phyloP scores from a whole-genome alignment of 345 rosid species.

The Viola odorata region DNA sequence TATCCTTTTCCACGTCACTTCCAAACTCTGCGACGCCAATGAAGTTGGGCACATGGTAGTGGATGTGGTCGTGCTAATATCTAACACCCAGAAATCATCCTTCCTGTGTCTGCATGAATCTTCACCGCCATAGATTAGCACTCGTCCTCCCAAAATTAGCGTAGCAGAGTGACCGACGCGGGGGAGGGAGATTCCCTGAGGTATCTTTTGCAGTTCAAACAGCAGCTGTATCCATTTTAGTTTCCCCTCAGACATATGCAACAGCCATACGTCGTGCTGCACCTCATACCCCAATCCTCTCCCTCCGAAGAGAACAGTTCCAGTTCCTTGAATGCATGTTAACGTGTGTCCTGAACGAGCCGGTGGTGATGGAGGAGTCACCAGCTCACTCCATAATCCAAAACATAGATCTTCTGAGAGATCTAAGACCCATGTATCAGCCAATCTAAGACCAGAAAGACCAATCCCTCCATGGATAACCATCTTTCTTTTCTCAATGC shows the following conservation, averaged over 20 bases:
- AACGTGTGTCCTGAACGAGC: constrained; percentile 93
- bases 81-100: constrained; percentile 83
- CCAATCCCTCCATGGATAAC: constrained; percentile 90
- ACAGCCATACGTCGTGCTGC: constrained; percentile 75
- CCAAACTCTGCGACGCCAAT: constrained; percentile 25
- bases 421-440: constrained; percentile 80
- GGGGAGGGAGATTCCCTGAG: constrained; percentile 54
- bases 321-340: constrained; percentile 54
- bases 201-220: constrained; percentile 48
- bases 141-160: constrained; percentile 56
- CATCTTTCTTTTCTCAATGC: constrained; percentile 58
- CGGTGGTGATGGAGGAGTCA: constrained; percentile 59
- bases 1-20: constrained; percentile 59
- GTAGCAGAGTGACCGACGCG: constrained; percentile 97
- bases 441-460: constrained; percentile 54
- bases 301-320: constrained; percentile 74
- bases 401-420: constrained; percentile 50
- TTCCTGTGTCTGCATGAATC: constrained; percentile 74
- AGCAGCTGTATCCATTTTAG: constrained; percentile 58
- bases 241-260: constrained; percentile 42
- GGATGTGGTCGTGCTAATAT: constrained; percentile 44
- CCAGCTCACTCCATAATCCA: constrained; percentile 63
- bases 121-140: constrained; percentile 90
- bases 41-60: constrained; percentile 30
- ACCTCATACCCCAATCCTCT: constrained; percentile 84